Conservation (phyloP, 345 rosid genomes). For the Murraya paniculata region DNA sequence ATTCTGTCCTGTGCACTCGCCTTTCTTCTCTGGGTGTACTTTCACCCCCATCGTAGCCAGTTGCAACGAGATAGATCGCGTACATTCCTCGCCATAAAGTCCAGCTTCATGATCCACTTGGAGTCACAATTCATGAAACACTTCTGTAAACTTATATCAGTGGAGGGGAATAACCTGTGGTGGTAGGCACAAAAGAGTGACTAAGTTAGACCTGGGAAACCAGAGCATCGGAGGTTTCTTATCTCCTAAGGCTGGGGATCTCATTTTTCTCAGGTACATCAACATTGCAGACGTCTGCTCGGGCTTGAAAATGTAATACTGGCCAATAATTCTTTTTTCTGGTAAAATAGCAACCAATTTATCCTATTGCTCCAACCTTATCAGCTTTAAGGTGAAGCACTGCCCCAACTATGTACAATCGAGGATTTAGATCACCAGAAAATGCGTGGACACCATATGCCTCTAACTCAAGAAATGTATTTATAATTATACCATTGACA, state of each 20-base stretch:
- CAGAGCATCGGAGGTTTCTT: not conserved
- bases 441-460: conserved; percentile 29
- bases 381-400: not conserved
- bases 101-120: not conserved
- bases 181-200: not conserved
- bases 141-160: not conserved
- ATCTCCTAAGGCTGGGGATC: not conserved
- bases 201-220: not conserved
- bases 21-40: too few relatives aligned
- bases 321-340: not conserved
- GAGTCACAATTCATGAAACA: not conserved
- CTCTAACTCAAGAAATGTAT: conserved; percentile 40
- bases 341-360: conserved; percentile 17
- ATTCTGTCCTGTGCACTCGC: too few relatives aligned
- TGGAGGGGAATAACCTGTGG: not conserved
- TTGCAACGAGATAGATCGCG: too few relatives aligned
- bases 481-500: conserved; percentile 43
- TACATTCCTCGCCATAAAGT: not conserved
- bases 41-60: too few relatives aligned
- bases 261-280: not conserved
- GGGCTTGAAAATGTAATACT: not conserved
- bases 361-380: conserved; percentile 15
- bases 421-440: conserved; percentile 21
- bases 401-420: conserved; percentile 45
- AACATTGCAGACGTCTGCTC: not conserved